Evolutionary conservation across 2,329 filamentous ascomycete species (phyloP).

Genomic region (Rhytidhysteron rufulum): DNA sequence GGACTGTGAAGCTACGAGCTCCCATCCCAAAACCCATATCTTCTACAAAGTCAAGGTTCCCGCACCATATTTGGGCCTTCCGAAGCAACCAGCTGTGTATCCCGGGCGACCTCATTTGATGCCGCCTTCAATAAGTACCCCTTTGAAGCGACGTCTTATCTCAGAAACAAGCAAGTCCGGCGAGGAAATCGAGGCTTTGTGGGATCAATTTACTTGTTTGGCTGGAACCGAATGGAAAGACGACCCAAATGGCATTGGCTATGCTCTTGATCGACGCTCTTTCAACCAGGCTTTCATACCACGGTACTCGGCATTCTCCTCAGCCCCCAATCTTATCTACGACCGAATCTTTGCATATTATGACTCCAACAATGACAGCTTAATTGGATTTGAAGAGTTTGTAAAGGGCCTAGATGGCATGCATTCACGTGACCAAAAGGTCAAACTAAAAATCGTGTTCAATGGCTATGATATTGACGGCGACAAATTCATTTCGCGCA

Average conservation of each 20-base stretch:
- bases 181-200: constrained; percentile 85
- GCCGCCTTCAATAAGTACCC: constrained; percentile 61
- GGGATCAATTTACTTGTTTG: constrained; percentile 95
- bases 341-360: constrained; percentile 97
- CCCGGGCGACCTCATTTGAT: constrained; percentile 77
- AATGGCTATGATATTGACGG: constrained; percentile 86
- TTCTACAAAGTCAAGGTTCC: constrained; percentile 96
- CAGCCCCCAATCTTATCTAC: constrained; percentile 83
- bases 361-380: constrained; percentile 80
- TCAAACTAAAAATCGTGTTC: constrained; percentile 67
- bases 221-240: constrained; percentile 79
- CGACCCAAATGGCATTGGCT: constrained; percentile 71
- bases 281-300: constrained; percentile 90
- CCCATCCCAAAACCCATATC: constrained; percentile 85
- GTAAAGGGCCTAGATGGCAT: constrained; percentile 71
- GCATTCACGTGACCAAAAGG: constrained; percentile 46
- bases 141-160: constrained; percentile 60
- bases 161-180: constrained; percentile 59
- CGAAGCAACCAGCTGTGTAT: constrained; percentile 53
- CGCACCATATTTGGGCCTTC: constrained; percentile 73
- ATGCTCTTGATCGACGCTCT: constrained; percentile 87
- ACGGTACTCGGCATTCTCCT: constrained; percentile 72
- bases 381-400: constrained; percentile 93
- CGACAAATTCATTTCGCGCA: constrained; percentile 79
- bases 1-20: constrained; percentile 72